Base-by-base conservation (phyloP, 805 yeast genomes). In the Grigorovia yakushimaensis region DNA sequence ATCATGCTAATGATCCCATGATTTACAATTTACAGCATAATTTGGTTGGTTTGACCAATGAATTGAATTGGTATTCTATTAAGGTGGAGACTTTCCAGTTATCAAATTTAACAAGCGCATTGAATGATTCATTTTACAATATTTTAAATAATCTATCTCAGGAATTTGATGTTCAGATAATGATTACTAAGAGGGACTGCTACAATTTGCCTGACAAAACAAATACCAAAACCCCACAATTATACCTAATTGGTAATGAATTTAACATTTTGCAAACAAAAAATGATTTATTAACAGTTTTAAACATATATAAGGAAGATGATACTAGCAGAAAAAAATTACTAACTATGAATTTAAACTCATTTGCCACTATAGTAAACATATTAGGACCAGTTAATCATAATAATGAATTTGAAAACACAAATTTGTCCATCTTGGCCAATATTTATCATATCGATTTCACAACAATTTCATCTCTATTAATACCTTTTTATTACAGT, bases 1-100 rank as follows among this genome's bases (percentile, higher is more conserved):
- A 4, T 27, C 15, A 2, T 27, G 33, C 33, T 7, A 27, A 2
- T 15, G 3, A 4, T 4, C 4, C 9, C 33, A 7, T 10, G 4
- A 27, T 24, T 6, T 24, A 15, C 9, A 27, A 7, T 27, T 2
- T 27, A 27, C 9, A 15, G 9, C 13, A 27, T 15, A 27, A 4
- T 27, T 7, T 27, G 13, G 15, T 27, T 4, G 33, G 33, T 2
- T 58, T 76, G 81, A 15, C 74, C 72, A 24, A 68, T 50, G 38
- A 73, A 54, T 56, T 74, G 76, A 39, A 64, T 47, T 17, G 71
- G 73, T 23, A 72, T 67, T 51, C 74, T 74, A 46, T 61, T 62
- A 67, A 73, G 67, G 27, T 79, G 79, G 55, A 76, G 76, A 7
- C 72, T 10, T 73, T 60, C 81, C 69, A 55, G 64, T 76, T 10